Evolutionary conservation across 371 early-diverging fungal species (phyloP).

Genomic region (Mortierella sp.): DNA sequence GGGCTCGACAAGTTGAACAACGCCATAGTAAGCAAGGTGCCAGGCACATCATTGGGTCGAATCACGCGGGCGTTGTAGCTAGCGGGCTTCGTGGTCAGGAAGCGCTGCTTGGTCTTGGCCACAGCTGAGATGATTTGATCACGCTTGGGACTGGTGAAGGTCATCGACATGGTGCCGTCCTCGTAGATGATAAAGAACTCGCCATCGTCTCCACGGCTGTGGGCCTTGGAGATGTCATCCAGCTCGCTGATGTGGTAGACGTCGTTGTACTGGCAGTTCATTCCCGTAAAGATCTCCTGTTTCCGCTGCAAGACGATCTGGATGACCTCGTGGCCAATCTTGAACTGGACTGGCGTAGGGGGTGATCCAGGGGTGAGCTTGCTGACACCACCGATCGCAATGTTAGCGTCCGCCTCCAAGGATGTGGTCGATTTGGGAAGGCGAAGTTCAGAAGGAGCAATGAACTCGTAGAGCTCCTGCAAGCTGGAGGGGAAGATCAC

Average conservation of each 20-base stretch:
- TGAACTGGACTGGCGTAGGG: constrained; percentile 84
- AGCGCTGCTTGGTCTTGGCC: constrained; percentile 79
- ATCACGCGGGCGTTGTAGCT: constrained; percentile 79
- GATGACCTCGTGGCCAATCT: constrained; percentile 84
- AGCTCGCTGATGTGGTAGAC: constrained; percentile 90
- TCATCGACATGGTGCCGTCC: constrained; percentile 75
- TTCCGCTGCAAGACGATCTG: constrained; percentile 82
- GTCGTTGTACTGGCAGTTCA: constrained; percentile 86
- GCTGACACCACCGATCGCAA: constrained; percentile 75
- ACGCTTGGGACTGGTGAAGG: constrained; percentile 82
- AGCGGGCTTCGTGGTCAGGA: constrained; percentile 76
- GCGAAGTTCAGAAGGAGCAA: constrained; percentile 76
- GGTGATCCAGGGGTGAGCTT: constrained; percentile 73
- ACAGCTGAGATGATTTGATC: constrained; percentile 84
- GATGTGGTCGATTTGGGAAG: constrained; percentile 84
- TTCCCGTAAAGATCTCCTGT: constrained; percentile 78
- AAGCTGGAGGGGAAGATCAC: constrained; percentile 75
- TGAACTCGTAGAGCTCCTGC: constrained; percentile 79
- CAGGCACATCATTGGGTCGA: constrained; percentile 93
- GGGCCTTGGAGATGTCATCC: constrained; percentile 76
- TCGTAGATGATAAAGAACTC: constrained; percentile 87
- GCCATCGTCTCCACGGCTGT: constrained; percentile 72
- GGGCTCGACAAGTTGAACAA: constrained; percentile 89
- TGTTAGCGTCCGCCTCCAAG: constrained; percentile 77
- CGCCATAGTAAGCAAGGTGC: constrained; percentile 93